Evolutionary conservation across 2,329 filamentous ascomycete genomes (phyloP), one percentile per base, ranked within the genome.

Genomic region (Ceratocystis diversiconidia): DNA sequence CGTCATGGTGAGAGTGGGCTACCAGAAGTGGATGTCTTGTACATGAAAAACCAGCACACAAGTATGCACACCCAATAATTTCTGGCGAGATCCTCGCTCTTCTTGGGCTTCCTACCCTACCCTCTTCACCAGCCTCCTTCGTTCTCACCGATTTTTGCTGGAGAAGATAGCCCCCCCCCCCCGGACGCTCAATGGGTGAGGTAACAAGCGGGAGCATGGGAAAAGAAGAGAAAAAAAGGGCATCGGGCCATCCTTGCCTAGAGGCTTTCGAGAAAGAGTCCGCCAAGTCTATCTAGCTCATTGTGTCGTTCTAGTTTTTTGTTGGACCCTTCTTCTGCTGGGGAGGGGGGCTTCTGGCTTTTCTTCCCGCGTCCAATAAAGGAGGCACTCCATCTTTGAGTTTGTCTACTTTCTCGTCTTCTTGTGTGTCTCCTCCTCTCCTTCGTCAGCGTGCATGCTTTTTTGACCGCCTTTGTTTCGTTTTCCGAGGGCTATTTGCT

Each of bases 401-500:
- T 17, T 57, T 32, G 52, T 32, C 52, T 57, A 28, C 22, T 57
- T 28, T 57, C 17, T 48, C 44, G 15, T 57, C 30, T 28, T 57
- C 8, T 57, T n/a, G 25, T 57, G 50, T 17, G 52, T 30, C 52
- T 57, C 52, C 19, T 55, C 22, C 22, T 25, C 50, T 55, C 25
- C 25, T 28, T 17, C 52, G 52, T 57, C 52, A 57, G 52, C 52
- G 52, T 57, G 52, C 52, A 57, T 57, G 17, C 52, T 57, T n/a
- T 57, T 10, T 57, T 57, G 52, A 57, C 52, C 52, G 52, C 52
- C 52, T 30, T 57, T 57, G 52, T 32, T 30, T 57, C 25, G 50
- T 30, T 30, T 30, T 28, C 22, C 50, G 50, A 57, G 50, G 3
- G 50, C 25, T 32, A 19, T 15, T 30, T 57, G 25, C 50, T 57